Evolutionary conservation across 2,329 filamentous ascomycete genomes (phyloP).

Genomic region (Clarireedia monteithiana): DNA sequence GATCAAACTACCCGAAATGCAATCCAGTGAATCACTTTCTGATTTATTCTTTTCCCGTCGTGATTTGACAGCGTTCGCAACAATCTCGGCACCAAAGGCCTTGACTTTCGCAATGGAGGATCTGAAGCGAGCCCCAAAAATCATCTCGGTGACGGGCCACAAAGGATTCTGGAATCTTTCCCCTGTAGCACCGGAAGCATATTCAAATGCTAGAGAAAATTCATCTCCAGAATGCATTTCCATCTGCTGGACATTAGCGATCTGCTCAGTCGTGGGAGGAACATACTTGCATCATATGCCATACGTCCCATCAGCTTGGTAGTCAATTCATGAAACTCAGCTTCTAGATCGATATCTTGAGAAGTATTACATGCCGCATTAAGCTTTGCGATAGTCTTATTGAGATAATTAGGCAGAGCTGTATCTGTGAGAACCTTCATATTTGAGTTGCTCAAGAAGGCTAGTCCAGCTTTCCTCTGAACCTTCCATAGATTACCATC

Average conservation of each 20-base stretch:
- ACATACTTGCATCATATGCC: constrained; percentile 47
- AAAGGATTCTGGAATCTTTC: constrained; percentile 59
- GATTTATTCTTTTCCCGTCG: constrained; percentile 24
- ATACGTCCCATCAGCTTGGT: constrained; percentile 60
- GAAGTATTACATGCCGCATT: constrained; percentile 14
- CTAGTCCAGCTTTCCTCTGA: constrained; percentile 53
- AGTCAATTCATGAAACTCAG: constrained; percentile 55
- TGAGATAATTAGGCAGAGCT: constrained; percentile 47
- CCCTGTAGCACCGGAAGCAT: constrained; percentile 51
- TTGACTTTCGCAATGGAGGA: constrained; percentile 43
- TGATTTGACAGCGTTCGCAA: constrained; percentile 43
- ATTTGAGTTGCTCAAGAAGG: constrained; percentile 52
- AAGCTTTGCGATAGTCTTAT: constrained; percentile 35
- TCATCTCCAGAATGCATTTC: constrained; percentile 55
- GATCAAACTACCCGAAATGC: constrained; percentile 48
- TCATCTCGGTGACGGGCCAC: constrained; percentile 49
- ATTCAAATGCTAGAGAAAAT: constrained; percentile 54
- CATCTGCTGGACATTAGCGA: constrained; percentile 37
- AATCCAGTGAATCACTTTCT: constrained; percentile 19
- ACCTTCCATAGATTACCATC: constrained; percentile 56
- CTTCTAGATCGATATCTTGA: constrained; percentile 45
- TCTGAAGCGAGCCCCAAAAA: constrained; percentile 42
- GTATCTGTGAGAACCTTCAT: constrained; percentile 48
- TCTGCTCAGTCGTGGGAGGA: not conserved
- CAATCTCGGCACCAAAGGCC: constrained; percentile 48